A percentile compares a stretch with the other conserved stretches of the same genome.
Conservation (phyloP, 176 grass and related monocot species). For the Paspalum notatum region DNA sequence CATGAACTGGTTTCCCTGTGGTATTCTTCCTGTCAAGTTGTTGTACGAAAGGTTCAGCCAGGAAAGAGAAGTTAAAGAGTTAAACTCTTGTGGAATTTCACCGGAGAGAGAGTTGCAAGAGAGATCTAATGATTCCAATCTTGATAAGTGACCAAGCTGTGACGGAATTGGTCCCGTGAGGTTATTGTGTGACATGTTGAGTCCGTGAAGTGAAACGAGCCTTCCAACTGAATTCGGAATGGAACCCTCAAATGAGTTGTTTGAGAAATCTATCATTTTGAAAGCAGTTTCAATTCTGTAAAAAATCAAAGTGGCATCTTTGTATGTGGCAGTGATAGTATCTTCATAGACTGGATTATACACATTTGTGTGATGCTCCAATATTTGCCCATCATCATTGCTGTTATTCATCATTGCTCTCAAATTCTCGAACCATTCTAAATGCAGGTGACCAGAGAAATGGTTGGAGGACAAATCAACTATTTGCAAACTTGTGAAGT, state of each 20-base stretch:
- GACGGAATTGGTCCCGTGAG: conserved; percentile 26
- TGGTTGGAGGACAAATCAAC: conserved; percentile 36
- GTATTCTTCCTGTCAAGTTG: conserved; percentile 44
- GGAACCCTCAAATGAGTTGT: conserved; percentile 28
- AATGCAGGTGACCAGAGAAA: neutral
- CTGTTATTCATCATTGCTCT: conserved; percentile 34
- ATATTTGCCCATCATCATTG: neutral
- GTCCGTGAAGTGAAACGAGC: neutral
- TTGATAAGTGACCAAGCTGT: neutral
- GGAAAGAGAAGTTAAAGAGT: conserved; percentile 44
- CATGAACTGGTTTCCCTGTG: neutral
- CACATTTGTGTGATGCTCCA: neutral
- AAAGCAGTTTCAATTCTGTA: conserved; percentile 33
- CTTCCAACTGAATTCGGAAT: conserved; percentile 30
- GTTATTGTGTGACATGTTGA: conserved; percentile 35
- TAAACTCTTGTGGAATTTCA: conserved; percentile 29
- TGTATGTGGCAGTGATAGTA: neutral
- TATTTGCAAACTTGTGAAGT: conserved; percentile 40
- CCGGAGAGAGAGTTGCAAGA: conserved; percentile 51
- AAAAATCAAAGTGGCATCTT: neutral
- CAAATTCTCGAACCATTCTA: conserved; percentile 25
- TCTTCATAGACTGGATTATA: neutral
- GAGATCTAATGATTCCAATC: conserved; percentile 49
- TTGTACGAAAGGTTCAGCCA: conserved; percentile 53
- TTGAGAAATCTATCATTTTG: conserved; percentile 47